These are phyloP conservation scores for Cladosporium austrohemisphaericum DNA, from an alignment of 2,329 filamentous ascomycete genomes.

Conservation along the genomic window DNA sequence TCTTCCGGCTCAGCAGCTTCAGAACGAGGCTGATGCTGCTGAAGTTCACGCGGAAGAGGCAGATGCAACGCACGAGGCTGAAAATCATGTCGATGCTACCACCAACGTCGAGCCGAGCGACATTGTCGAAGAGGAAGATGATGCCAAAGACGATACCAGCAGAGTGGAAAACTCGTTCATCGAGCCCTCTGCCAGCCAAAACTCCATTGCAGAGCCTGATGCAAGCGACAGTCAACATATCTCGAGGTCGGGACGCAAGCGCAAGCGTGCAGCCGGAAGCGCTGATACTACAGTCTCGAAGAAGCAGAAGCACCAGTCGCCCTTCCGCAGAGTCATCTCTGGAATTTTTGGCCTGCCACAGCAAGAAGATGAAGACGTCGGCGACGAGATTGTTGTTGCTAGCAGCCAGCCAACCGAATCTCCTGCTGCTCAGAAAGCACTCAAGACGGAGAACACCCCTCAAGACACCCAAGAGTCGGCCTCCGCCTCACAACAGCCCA, in stretches of 20 bases:
- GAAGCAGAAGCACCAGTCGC: slow-evolving; percentile 30
- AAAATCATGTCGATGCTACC: slow-evolving; percentile 3
- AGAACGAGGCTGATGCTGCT: slow-evolving; percentile 25
- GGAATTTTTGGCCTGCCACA: slow-evolving; percentile 23
- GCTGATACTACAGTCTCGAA: slow-evolving; percentile 16
- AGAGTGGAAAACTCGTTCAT: slow-evolving; percentile 38
- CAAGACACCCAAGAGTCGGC: not conserved
- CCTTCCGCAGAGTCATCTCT: slow-evolving; percentile 27
- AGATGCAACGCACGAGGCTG: not conserved
- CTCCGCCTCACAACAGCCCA: slow-evolving; percentile 13
- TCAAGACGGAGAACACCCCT: not conserved
- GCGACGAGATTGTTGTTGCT: slow-evolving; percentile 41
- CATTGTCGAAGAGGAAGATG: not conserved
- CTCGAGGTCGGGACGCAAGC: slow-evolving; percentile 21
- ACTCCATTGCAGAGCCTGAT: not conserved
- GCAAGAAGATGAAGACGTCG: slow-evolving; percentile 31
- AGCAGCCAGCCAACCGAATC: slow-evolving; percentile 22
- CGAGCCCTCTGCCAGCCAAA: not conserved
- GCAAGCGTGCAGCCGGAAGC: slow-evolving; percentile 23
- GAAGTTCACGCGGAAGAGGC: slow-evolving; percentile 1
- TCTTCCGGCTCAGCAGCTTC: slow-evolving; percentile 26
- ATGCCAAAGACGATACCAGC: slow-evolving; percentile 28
- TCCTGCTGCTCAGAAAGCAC: not conserved
- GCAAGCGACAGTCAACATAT: not conserved
- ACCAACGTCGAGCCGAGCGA: slow-evolving; percentile 2